Evolutionary conservation across 768 basidiomycete species (phyloP).

Genomic region (Amanita rubescens): DNA sequence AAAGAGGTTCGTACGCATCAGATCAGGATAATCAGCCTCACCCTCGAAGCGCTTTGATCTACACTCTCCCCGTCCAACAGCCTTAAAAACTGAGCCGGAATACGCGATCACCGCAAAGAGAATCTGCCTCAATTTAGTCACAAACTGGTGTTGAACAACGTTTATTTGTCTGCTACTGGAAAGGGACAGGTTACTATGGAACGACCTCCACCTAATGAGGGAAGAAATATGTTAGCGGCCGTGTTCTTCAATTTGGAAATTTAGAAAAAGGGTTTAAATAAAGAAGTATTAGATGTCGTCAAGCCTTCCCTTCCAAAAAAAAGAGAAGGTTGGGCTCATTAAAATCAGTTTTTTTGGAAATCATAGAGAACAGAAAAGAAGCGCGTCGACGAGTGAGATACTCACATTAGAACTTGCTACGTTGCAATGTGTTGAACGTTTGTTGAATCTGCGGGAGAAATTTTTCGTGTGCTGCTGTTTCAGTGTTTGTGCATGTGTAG

Average conservation of each 20-base stretch:
- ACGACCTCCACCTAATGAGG: not conserved
- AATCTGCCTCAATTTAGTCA: not conserved
- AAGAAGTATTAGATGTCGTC: constrained; percentile 25
- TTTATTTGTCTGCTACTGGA: not conserved
- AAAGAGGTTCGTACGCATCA: constrained; percentile 4
- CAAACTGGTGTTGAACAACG: not conserved
- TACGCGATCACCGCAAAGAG: not conserved
- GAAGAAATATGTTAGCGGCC: constrained; percentile 2
- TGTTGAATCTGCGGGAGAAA: not conserved
- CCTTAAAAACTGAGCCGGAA: not conserved
- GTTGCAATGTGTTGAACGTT: not conserved
- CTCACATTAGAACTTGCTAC: not conserved
- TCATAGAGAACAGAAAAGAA: constrained; percentile 26
- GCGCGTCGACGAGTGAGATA: not conserved
- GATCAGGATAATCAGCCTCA: constrained; percentile 7
- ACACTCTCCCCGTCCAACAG: not conserved
- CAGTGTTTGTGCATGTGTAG: no score
- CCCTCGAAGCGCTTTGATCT: not conserved
- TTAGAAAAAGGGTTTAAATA: constrained; percentile 3
- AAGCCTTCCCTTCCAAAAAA: constrained; percentile 16
- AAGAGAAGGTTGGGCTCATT: constrained; percentile 38
- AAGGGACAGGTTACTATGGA: not conserved
- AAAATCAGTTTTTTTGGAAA: constrained; percentile 41
- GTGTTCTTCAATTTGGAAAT: not conserved
- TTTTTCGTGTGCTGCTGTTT: no score